These are phyloP conservation scores for Cucurbitaria berberidis DNA, from an alignment of 2,329 filamentous ascomycete genomes.

Conservation along the genomic window DNA sequence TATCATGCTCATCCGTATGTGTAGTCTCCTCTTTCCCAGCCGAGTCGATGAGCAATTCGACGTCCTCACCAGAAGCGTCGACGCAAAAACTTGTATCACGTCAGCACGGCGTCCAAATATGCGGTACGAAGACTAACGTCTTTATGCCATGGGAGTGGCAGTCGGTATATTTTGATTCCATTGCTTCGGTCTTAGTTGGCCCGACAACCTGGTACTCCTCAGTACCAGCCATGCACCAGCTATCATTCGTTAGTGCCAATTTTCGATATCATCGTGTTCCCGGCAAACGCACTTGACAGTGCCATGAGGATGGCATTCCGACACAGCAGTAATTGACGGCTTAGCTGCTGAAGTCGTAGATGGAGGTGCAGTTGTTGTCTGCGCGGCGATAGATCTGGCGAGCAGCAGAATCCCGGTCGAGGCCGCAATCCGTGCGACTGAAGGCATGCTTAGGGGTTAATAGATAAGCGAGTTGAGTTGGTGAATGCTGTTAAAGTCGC, in stretches of 20 bases:
- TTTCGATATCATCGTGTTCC: background rate
- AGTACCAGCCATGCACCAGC: conserved; percentile 53
- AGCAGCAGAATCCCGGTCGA: conserved; percentile 10
- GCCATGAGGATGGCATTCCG: conserved; percentile 60
- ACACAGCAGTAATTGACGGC: conserved; percentile 54
- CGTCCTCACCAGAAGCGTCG: conserved; percentile 65
- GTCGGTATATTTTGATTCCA: conserved; percentile 67
- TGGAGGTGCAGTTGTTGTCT: conserved; percentile 16
- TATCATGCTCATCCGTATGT: conserved; percentile 8
- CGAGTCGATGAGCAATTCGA: conserved; percentile 58
- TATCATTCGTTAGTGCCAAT: conserved; percentile 27
- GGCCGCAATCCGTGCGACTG: conserved; percentile 1
- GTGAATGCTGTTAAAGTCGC: conserved; percentile 6
- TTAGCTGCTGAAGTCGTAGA: conserved; percentile 11
- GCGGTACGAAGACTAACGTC: conserved; percentile 54
- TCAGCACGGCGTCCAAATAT: conserved; percentile 4
- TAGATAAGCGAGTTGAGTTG: conserved; percentile 1
- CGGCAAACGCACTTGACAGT: conserved; percentile 48
- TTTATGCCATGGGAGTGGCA: conserved; percentile 68
- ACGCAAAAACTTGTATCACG: conserved; percentile 62
- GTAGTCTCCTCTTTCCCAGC: conserved; percentile 21
- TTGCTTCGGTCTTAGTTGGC: conserved; percentile 61
- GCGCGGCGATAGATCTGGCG: conserved; percentile 21
- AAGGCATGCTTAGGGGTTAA: conserved; percentile 19
- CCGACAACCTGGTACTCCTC: conserved; percentile 55